Conservation (phyloP, 169 alveolate species). For the Cryptosporidium meleagridis region DNA sequence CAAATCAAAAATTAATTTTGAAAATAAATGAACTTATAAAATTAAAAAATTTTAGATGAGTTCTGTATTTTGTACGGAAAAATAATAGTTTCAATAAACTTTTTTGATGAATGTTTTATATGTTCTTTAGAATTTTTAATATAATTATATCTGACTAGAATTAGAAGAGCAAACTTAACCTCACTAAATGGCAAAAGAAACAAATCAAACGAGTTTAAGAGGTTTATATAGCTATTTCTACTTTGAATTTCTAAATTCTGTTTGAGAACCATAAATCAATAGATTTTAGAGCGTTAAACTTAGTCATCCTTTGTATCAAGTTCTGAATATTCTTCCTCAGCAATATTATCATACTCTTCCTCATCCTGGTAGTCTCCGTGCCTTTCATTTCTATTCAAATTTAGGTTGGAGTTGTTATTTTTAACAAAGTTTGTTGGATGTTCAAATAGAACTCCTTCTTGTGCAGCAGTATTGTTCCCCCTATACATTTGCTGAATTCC, state of each 20-base stretch:
- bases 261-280: background rate
- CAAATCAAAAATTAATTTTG: background rate
- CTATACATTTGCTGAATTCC: constrained; percentile 65
- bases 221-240: background rate
- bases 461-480: constrained; percentile 57
- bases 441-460: constrained; percentile 66
- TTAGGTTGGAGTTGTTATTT: background rate
- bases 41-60: background rate
- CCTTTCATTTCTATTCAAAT: constrained; percentile 15
- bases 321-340: constrained; percentile 66
- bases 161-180: background rate
- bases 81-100: background rate
- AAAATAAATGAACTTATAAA: background rate
- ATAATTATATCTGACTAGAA: too few species aligned
- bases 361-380: constrained; percentile 10
- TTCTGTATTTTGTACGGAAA: background rate
- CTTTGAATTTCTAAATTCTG: background rate
- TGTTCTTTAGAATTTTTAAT: background rate
- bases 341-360: constrained; percentile 23
- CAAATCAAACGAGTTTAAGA: background rate
- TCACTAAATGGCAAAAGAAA: background rate
- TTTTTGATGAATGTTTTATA: background rate
- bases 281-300: background rate
- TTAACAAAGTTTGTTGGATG: constrained; percentile 68
- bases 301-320: constrained; percentile 37